A percentile compares a stretch with the other conserved stretches of the same genome.
Evolutionary conservation across 139 green algal species (phyloP).

Genomic region (Marvania coccoides): DNA sequence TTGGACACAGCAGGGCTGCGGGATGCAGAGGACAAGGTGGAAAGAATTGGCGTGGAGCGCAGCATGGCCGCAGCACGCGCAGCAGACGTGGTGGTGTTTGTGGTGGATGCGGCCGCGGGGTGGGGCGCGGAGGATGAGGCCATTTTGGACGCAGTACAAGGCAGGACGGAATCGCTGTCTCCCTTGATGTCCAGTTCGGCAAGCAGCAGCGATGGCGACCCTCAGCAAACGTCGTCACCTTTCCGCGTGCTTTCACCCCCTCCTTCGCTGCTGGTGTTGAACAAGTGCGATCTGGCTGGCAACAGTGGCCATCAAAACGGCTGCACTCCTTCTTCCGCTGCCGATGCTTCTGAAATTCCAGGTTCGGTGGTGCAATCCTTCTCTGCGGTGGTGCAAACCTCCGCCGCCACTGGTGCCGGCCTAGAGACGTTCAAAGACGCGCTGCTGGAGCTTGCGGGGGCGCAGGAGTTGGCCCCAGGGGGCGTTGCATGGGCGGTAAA

Average conservation of each 20-base stretch:
- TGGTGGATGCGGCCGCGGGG: constrained; percentile 64
- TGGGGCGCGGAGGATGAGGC: constrained; percentile 65
- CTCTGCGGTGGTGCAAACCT: constrained; percentile 45
- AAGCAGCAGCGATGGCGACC: constrained; percentile 1
- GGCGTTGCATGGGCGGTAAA: constrained; percentile 85
- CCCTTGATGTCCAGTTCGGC: not conserved
- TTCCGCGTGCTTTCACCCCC: not conserved
- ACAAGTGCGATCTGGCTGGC: constrained; percentile 78
- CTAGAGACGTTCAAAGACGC: constrained; percentile 55
- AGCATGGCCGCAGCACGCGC: constrained; percentile 38
- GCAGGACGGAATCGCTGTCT: constrained; percentile 18
- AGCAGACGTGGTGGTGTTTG: constrained; percentile 83
- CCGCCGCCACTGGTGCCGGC: constrained; percentile 46
- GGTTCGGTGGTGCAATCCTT: constrained; percentile 11
- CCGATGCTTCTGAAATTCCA: constrained; percentile 19
- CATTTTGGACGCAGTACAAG: constrained; percentile 48
- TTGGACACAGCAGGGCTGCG: constrained; percentile 94
- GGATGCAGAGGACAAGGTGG: constrained; percentile 64
- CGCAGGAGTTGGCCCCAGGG: constrained; percentile 41
- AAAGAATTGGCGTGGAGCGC: constrained; percentile 75
- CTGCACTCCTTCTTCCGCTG: constrained; percentile 3
- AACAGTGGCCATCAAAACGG: constrained; percentile 13
- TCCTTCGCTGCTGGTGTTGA: constrained; percentile 71
- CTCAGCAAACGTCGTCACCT: not conserved
- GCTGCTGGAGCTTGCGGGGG: constrained; percentile 25